These are phyloP conservation scores for Sclerotinia spermophila DNA, from an alignment of 2,329 filamentous ascomycete species.

Conservation along the genomic window DNA sequence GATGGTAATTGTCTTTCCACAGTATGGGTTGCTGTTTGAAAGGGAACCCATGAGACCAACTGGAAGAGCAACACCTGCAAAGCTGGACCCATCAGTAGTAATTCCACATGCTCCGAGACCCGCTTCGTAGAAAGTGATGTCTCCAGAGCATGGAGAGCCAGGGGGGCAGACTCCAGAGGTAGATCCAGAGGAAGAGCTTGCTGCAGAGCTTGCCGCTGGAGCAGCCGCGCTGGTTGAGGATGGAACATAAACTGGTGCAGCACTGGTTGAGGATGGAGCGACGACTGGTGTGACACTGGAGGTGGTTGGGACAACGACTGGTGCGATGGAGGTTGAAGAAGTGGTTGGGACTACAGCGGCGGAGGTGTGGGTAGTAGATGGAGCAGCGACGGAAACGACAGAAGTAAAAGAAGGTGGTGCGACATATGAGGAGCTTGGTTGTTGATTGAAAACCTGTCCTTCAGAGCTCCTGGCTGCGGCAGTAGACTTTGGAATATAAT, in stretches of 20 bases:
- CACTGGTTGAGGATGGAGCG: slow-evolving; percentile 27
- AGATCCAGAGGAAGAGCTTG: slow-evolving; percentile 26
- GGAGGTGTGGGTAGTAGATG: background rate
- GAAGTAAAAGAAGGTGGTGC: slow-evolving; percentile 16
- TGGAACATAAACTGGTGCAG: slow-evolving; percentile 21
- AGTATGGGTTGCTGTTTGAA: slow-evolving; percentile 68
- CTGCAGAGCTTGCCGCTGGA: slow-evolving; percentile 16
- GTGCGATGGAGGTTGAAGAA: slow-evolving; percentile 14
- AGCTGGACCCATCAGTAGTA: slow-evolving; percentile 52
- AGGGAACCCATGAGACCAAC: slow-evolving; percentile 56
- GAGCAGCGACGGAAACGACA: background rate
- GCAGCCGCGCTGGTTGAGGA: slow-evolving; percentile 21
- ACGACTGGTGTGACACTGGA: slow-evolving; percentile 23
- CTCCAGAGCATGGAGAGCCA: slow-evolving; percentile 48
- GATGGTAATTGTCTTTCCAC: slow-evolving; percentile 66
- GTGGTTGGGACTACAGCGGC: slow-evolving; percentile 10
- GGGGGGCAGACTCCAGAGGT: slow-evolving; percentile 32
- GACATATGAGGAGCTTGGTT: slow-evolving; percentile 1
- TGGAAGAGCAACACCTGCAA: slow-evolving; percentile 68
- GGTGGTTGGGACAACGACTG: slow-evolving; percentile 7
- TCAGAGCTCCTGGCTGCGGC: background rate
- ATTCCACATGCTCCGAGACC: slow-evolving; percentile 67
- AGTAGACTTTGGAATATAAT: slow-evolving; percentile 14
- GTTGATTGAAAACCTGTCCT: background rate
- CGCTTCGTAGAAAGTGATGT: slow-evolving; percentile 71